phyloP scores from a whole-genome alignment of 2,329 filamentous ascomycete species.

The Atkinsonella hypoxylon region DNA sequence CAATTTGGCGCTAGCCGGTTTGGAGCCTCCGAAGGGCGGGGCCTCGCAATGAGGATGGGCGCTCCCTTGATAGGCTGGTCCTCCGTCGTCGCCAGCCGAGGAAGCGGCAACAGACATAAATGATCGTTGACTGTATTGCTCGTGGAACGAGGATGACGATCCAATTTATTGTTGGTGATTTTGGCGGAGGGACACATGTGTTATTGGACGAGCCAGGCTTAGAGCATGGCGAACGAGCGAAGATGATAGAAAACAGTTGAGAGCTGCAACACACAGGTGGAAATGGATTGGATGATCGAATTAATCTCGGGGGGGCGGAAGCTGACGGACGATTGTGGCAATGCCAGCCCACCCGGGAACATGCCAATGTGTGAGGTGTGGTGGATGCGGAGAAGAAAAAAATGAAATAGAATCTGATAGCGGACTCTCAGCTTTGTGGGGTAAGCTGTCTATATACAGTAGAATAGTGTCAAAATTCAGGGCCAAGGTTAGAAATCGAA shows the following conservation, averaged over 20 bases:
- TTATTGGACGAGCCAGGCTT: not conserved
- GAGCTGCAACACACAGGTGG: not conserved
- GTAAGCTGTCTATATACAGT: no score
- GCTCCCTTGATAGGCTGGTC: not conserved
- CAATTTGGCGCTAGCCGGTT: constrained; percentile 2
- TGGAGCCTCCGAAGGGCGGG: not conserved
- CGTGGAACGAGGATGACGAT: not conserved
- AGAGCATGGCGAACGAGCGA: not conserved
- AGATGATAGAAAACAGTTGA: not conserved
- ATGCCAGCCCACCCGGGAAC: not conserved
- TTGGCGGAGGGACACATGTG: not conserved
- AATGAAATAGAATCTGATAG: not conserved
- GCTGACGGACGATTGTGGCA: not conserved
- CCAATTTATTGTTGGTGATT: not conserved
- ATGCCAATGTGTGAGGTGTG: not conserved
- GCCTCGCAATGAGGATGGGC: constrained; percentile 1
- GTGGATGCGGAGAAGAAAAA: not conserved
- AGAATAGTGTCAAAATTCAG: no score
- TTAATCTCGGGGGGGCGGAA: not conserved
- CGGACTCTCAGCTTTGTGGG: no score
- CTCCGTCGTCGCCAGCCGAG: not conserved
- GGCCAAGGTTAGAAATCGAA: no score
- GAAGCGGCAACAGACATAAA: constrained; percentile 7
- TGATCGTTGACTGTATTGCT: not conserved
- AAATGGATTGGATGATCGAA: not conserved